These are phyloP conservation scores for Baorangia bicolor DNA, from an alignment of 768 basidiomycete genomes.

Conservation along the genomic window DNA sequence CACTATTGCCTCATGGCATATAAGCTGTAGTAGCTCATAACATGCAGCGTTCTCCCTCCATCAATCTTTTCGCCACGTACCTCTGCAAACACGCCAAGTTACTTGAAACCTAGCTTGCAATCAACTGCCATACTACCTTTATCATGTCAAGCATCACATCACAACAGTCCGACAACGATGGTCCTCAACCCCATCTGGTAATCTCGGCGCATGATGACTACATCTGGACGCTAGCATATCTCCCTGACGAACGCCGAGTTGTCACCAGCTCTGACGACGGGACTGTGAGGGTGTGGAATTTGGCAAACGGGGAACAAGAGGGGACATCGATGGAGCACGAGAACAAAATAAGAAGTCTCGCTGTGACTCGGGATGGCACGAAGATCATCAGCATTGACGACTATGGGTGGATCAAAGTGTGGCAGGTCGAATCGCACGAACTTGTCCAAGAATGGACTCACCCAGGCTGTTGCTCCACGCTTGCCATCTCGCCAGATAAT, in stretches of 20 bases:
- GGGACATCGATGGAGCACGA: neutral
- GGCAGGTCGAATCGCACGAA: neutral
- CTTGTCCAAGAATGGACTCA: neutral
- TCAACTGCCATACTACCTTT: neutral
- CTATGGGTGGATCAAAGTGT: neutral
- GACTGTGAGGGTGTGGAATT: neutral
- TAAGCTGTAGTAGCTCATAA: neutral
- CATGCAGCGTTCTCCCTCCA: too few relatives aligned
- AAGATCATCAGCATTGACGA: neutral
- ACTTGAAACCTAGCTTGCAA: neutral
- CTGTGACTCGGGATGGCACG: neutral
- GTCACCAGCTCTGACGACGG: neutral
- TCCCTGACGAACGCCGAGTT: conserved; percentile 6
- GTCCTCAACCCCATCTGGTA: neutral
- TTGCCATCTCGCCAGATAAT: conserved; percentile 4
- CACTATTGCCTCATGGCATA: too few relatives aligned
- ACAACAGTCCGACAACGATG: neutral
- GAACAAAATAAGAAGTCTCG: rapidly evolving
- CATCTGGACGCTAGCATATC: neutral
- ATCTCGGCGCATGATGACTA: neutral
- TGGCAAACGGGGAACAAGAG: neutral
- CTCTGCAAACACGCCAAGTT: neutral
- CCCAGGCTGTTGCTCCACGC: rapidly evolving
- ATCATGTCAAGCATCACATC: neutral
- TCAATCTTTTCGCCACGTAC: neutral